A percentile compares a stretch with the other conserved stretches of the same genome.
These are phyloP conservation scores for Pyricularia pennisetigena DNA, from an alignment of 2,329 filamentous ascomycete species.

Conservation along the genomic window DNA sequence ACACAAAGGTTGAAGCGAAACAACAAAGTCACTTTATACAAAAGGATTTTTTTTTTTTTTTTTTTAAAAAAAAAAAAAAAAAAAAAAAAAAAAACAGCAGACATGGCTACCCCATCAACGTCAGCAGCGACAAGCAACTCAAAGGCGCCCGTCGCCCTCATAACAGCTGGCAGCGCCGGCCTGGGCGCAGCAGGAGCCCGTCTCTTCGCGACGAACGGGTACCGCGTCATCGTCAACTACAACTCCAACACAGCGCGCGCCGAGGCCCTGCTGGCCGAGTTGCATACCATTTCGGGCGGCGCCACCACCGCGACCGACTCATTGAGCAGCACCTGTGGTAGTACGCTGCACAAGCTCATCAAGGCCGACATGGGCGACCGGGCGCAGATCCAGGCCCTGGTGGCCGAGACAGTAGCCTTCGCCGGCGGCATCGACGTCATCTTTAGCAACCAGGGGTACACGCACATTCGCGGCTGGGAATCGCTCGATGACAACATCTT, in stretches of 20 bases:
- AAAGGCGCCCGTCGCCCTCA: constrained; percentile 24
- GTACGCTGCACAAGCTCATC: constrained; percentile 26
- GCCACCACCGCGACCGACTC: constrained; percentile 17
- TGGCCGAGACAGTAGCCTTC: constrained; percentile 46
- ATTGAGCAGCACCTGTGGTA: background rate
- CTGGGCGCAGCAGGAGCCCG: constrained; percentile 59
- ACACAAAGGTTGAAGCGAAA: background rate
- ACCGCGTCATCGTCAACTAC: constrained; percentile 68
- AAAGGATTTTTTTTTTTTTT: too few relatives aligned
- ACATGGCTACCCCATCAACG: background rate
- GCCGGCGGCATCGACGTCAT: constrained; percentile 63
- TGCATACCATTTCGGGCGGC: constrained; percentile 37
- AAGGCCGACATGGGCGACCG: constrained; percentile 57
- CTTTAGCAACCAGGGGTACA: constrained; percentile 63
- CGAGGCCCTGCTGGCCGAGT: constrained; percentile 42
- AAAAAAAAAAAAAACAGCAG: background rate
- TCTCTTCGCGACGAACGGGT: constrained; percentile 58
- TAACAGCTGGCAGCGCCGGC: constrained; percentile 49
- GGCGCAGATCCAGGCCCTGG: constrained; percentile 46
- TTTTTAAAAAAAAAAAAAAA: too few relatives aligned
- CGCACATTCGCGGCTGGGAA: constrained; percentile 30
- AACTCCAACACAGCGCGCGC: constrained; percentile 51
- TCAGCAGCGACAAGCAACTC: background rate
- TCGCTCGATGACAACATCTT: constrained; percentile 41
- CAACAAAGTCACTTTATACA: background rate